Percentiles rank a stretch among this genome's conserved stretches.
Conservation (phyloP, 805 yeast genomes). For the Lipomyces yamadae region DNA sequence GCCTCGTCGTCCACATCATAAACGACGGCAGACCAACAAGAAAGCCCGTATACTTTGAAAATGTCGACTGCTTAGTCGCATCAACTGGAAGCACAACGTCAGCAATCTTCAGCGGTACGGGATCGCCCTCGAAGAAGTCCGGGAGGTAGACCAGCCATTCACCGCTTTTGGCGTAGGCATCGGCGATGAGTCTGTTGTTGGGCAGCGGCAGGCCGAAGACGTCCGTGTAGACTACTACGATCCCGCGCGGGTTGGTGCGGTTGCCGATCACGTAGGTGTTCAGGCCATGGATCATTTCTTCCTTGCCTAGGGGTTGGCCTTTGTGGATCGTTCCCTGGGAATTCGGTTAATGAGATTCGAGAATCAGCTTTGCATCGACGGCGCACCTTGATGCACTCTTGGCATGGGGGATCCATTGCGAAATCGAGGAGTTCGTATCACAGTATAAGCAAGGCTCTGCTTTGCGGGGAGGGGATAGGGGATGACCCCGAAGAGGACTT, state of each 20-base stretch:
- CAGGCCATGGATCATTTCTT: conserved; percentile 3
- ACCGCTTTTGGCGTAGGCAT: conserved; percentile 7
- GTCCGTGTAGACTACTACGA: conserved; percentile 7
- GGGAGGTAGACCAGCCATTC: conserved; percentile 32
- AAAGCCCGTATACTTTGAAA: conserved; percentile 5
- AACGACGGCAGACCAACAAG: conserved; percentile 3
- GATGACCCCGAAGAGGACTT: too few relatives aligned
- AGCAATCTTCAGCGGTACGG: conserved; percentile 9
- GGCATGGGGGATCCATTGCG: conserved; percentile 7
- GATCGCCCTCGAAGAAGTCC: conserved; percentile 33
- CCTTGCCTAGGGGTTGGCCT: conserved; percentile 12
- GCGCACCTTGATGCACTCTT: conserved; percentile 9
- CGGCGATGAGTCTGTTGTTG: conserved; percentile 12
- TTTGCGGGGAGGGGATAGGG: neutral
- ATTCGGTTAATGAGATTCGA: conserved; percentile 2
- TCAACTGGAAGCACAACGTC: conserved; percentile 4
- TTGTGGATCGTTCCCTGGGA: conserved; percentile 8
- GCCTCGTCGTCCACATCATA: conserved; percentile 4
- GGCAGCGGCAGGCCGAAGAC: conserved; percentile 12
- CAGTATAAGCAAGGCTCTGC: neutral
- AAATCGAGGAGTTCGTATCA: neutral
- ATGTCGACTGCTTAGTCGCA: conserved; percentile 10
- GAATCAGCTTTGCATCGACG: conserved; percentile 4
- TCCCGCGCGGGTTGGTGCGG: conserved; percentile 12
- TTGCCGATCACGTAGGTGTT: conserved; percentile 11